A percentile compares a stretch with the other conserved stretches of the same genome.
These are phyloP conservation scores for Clonostachys solani DNA, from an alignment of 2,329 filamentous ascomycete species.

Conservation along the genomic window DNA sequence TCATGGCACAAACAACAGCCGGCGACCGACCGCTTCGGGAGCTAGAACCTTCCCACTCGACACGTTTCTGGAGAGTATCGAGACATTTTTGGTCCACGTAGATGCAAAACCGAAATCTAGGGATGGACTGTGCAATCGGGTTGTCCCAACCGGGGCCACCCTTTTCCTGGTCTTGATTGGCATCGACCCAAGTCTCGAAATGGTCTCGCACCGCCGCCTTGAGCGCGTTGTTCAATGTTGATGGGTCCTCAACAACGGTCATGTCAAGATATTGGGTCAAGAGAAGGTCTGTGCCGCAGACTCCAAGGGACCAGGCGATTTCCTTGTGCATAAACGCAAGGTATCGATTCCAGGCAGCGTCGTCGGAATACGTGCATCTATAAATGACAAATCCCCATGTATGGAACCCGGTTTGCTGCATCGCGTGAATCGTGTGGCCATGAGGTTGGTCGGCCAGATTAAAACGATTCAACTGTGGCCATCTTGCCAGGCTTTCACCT, in stretches of 20 bases:
- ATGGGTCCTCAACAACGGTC: constrained; percentile 3
- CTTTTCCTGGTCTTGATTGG: no score
- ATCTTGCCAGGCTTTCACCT: no score
- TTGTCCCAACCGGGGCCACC: no score
- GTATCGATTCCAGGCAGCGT: constrained; percentile 5
- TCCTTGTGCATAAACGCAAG: not conserved
- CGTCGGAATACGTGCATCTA: constrained; percentile 8
- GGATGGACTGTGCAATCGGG: not conserved
- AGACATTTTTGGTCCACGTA: constrained; percentile 1
- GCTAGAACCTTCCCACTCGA: no score
- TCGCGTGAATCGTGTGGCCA: no score
- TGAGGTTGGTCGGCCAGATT: no score
- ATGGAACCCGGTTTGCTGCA: constrained; percentile 4
- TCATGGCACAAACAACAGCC: no score
- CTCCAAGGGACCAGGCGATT: not conserved
- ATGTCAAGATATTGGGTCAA: constrained; percentile 3
- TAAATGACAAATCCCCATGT: constrained; percentile 11
- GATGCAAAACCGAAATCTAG: constrained; percentile 1
- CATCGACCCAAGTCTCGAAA: no score
- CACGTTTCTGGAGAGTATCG: no score
- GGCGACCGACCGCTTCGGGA: no score
- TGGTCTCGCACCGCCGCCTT: not conserved
- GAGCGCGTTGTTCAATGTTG: constrained; percentile 2
- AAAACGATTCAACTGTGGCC: no score
- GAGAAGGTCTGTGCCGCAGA: not conserved